Evolutionary conservation across 106 monocot species (phyloP), one percentile per base, ranked within the genome.

Genomic region (Vanilla planifolia): DNA sequence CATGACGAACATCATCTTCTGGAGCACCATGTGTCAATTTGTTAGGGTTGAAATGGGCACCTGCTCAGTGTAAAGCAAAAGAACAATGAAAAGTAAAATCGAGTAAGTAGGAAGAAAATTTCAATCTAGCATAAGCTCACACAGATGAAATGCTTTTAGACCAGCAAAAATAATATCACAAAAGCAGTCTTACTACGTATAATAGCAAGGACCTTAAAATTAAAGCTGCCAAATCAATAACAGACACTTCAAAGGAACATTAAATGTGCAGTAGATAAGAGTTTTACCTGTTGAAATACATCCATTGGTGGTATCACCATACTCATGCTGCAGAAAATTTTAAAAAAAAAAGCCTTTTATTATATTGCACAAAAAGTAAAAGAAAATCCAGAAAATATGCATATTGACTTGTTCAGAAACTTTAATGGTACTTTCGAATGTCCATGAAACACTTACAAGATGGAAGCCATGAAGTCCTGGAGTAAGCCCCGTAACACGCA

Each of bases 391-490:
- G 5, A 4, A 27, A 1, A 16, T 30, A 5, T 53, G 53, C 8
- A n/a, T n/a, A n/a, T n/a, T n/a, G 15, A 53, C 17, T 5, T 53
- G 30, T 0, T 9, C 3, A 27, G 28, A 53, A 24, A 14, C 3
- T 32, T 30, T 29, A 27, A 51, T 10, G 6, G 6, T 30, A 53
- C 15, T 17, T 57, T 35, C 21, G 2, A 0, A 57, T 57, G 6
- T 33, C 35, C 3, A 34, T 35, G 57, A 8, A 17, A 34, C 23
- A 63, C 75, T 67, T 21, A 85, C 85, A 60, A 85, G 72, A 72
- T 89, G 89, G 70, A 89, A 85, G 0, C 85, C 89, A 43, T 85
- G 89, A 69, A 36, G 70, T n/a, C 89, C 89, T 26, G 89, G 81
- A 14, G 75, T 70, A 24, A 89, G 85, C 14, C 89, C 89, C 42